phyloP scores from a whole-genome alignment of 1,139 yeast genomes.

The Geotrichum reessii region DNA sequence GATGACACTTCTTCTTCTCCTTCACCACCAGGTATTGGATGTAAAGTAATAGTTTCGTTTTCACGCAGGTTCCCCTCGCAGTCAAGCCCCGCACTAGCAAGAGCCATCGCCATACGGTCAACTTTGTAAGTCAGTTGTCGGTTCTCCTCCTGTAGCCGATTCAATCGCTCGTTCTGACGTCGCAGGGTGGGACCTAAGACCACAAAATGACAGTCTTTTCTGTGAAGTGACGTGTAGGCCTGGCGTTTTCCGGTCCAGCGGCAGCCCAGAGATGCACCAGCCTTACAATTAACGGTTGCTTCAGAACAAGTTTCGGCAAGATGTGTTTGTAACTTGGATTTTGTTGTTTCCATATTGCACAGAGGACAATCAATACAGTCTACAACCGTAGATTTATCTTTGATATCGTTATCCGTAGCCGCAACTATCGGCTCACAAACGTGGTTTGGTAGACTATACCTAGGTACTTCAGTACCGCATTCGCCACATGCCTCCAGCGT shows the following conservation, averaged over 20 bases:
- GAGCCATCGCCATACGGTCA: constrained; percentile 21
- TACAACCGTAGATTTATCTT: background rate
- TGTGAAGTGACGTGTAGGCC: constrained; percentile 33
- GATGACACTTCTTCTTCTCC: constrained; percentile 9
- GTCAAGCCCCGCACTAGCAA: background rate
- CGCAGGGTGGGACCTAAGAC: constrained; percentile 35
- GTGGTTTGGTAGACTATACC: background rate
- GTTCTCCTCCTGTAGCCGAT: constrained; percentile 38
- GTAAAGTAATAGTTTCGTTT: too few species aligned
- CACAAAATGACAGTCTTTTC: constrained; percentile 35
- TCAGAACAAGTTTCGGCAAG: constrained; percentile 6
- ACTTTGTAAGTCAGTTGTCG: constrained; percentile 33
- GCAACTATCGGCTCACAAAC: background rate
- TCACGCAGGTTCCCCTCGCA: background rate
- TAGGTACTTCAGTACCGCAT: background rate
- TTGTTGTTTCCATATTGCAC: background rate
- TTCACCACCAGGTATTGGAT: background rate
- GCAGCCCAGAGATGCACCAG: constrained; percentile 34
- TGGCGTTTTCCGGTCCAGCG: constrained; percentile 39
- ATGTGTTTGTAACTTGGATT: constrained; percentile 25
- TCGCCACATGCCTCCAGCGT: constrained; percentile 2
- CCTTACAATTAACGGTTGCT: background rate
- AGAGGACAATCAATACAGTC: background rate
- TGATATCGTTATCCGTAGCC: background rate
- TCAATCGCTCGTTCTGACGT: constrained; percentile 33